These are phyloP conservation scores for Mortierella sp. DNA, from an alignment of 371 early-diverging fungal species.

Conservation along the genomic window DNA sequence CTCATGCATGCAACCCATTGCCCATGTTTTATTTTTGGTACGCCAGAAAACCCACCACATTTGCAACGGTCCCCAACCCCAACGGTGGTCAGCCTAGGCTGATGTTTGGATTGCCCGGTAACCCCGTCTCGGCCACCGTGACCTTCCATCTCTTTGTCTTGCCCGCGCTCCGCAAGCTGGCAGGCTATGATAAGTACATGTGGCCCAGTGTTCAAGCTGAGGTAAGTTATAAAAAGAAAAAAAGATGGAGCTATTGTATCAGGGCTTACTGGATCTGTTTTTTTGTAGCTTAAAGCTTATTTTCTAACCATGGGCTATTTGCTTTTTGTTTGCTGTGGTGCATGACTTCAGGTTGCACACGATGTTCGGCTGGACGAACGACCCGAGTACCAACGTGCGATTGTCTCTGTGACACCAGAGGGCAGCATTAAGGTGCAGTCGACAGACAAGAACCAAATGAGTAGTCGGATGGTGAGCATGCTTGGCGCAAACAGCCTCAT, in stretches of 20 bases:
- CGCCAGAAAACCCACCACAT: conserved; percentile 90
- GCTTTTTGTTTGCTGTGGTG: not conserved
- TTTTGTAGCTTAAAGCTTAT: not conserved
- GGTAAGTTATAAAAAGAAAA: conserved; percentile 58
- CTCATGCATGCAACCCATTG: not conserved
- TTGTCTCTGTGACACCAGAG: conserved; percentile 55
- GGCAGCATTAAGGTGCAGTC: conserved; percentile 68
- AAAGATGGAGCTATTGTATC: not conserved
- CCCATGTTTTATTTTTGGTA: not conserved
- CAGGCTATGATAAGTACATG: conserved; percentile 67
- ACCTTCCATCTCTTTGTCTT: conserved; percentile 91
- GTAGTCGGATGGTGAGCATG: conserved; percentile 87
- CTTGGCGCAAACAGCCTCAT: conserved; percentile 84
- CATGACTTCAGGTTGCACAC: conserved; percentile 42
- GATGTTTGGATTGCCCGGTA: conserved; percentile 93
- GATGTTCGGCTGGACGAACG: conserved; percentile 78
- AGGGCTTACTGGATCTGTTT: not conserved
- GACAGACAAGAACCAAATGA: conserved; percentile 81
- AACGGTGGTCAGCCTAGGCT: conserved; percentile 61
- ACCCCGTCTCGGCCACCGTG: conserved; percentile 93
- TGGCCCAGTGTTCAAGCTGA: conserved; percentile 70
- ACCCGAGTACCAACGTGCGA: conserved; percentile 89
- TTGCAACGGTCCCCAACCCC: conserved; percentile 77
- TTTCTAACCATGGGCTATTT: not conserved
- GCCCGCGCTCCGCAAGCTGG: conserved; percentile 84